Conservation (phyloP, 2,329 filamentous ascomycete species). For the Cladosporium velox region DNA sequence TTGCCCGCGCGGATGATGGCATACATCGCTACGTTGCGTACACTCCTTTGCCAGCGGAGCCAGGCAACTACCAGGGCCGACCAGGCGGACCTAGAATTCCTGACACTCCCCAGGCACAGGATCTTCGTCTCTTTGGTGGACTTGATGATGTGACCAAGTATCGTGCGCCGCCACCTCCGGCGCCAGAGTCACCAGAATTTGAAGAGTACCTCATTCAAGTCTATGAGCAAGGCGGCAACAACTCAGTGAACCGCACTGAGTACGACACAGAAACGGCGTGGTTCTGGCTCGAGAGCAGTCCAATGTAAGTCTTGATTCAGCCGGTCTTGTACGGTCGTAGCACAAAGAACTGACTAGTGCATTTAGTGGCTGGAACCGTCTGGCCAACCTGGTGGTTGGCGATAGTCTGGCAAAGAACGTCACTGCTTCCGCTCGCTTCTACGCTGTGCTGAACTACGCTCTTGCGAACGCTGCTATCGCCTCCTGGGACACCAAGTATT, state of each 20-base stretch:
- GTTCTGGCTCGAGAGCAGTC: constrained; percentile 35
- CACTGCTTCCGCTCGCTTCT: constrained; percentile 33
- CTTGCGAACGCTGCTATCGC: constrained; percentile 36
- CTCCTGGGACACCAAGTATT: constrained; percentile 32
- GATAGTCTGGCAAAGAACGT: constrained; percentile 30
- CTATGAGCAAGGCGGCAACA: constrained; percentile 31
- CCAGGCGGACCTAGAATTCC: constrained; percentile 30
- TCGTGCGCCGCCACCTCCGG: constrained; percentile 30
- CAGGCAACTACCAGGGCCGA: constrained; percentile 33
- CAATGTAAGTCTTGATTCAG: constrained; percentile 21
- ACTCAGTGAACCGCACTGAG: constrained; percentile 31
- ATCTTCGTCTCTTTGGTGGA: constrained; percentile 31
- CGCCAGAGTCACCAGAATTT: constrained; percentile 28
- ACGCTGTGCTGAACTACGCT: constrained; percentile 35
- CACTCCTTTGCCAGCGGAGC: constrained; percentile 22
- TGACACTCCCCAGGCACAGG: constrained; percentile 34
- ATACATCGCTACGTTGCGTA: constrained; percentile 34
- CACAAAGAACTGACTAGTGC: neutral
- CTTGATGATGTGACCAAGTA: constrained; percentile 32
- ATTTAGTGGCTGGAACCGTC: constrained; percentile 30
- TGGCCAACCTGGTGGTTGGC: constrained; percentile 32
- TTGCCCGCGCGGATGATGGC: constrained; percentile 31
- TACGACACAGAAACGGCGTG: constrained; percentile 34
- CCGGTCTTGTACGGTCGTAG: neutral
- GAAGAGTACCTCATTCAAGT: constrained; percentile 29